These are phyloP conservation scores for Fusarium clavum DNA, from an alignment of 2,329 filamentous ascomycete species.

Conservation along the genomic window DNA sequence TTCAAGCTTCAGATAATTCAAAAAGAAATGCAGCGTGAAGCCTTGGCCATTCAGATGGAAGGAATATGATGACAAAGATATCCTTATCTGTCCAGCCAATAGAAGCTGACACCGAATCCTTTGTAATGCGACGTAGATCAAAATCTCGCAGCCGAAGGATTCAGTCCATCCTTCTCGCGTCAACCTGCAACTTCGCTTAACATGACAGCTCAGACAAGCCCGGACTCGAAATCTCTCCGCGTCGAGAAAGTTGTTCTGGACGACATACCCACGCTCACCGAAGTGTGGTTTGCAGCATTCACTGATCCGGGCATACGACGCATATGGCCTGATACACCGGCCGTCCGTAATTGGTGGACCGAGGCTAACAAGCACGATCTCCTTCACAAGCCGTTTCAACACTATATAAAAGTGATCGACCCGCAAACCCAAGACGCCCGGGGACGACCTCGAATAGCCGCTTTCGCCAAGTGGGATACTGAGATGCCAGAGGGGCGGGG, in stretches of 20 bases:
- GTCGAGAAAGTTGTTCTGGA: constrained; percentile 16
- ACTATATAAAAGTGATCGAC: constrained; percentile 36
- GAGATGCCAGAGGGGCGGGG: constrained; percentile 26
- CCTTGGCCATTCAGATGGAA: too few relatives aligned
- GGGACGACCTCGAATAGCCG: constrained; percentile 26
- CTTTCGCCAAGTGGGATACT: constrained; percentile 38
- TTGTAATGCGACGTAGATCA: not conserved
- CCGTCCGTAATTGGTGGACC: constrained; percentile 36
- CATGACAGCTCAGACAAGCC: not conserved
- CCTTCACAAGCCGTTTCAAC: constrained; percentile 31
- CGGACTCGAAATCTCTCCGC: not conserved
- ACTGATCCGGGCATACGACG: constrained; percentile 20
- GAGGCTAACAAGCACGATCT: constrained; percentile 30
- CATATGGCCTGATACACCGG: constrained; percentile 36
- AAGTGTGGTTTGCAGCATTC: constrained; percentile 37
- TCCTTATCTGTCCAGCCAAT: not conserved
- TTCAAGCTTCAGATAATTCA: not conserved
- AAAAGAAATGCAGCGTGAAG: not conserved
- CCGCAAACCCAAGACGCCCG: constrained; percentile 8
- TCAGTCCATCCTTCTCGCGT: too few relatives aligned
- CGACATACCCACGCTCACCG: constrained; percentile 20
- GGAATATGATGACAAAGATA: not conserved
- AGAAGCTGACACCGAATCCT: not conserved
- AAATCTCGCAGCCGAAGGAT: not conserved
- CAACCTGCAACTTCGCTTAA: not conserved